Evolutionary conservation across 2,329 filamentous ascomycete species (phyloP).

Genomic region (Microcyclospora pomicola): DNA sequence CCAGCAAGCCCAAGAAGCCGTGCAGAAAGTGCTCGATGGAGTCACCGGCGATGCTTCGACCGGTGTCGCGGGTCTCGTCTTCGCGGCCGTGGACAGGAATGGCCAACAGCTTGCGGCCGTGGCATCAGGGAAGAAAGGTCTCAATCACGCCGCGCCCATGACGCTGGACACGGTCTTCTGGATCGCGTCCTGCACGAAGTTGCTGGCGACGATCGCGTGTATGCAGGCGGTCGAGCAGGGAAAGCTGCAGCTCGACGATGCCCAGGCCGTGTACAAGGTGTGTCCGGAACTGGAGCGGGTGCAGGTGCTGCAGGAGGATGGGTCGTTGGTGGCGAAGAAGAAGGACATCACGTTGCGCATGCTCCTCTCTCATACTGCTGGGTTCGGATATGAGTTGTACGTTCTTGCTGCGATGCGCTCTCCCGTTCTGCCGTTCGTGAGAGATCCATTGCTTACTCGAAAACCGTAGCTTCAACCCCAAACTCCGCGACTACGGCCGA

Average conservation of each 20-base stretch:
- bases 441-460: not conserved
- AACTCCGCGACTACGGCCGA: slow-evolving; percentile 27
- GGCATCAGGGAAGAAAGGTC: slow-evolving; percentile 28
- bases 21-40: slow-evolving; percentile 25
- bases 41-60: slow-evolving; percentile 16
- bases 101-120: slow-evolving; percentile 29
- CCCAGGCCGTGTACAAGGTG: slow-evolving; percentile 25
- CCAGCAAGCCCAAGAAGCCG: slow-evolving; percentile 19
- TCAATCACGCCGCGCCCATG: slow-evolving; percentile 36
- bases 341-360: slow-evolving; percentile 37
- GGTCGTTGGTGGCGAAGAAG: slow-evolving; percentile 28
- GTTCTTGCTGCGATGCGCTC: slow-evolving; percentile 1
- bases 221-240: slow-evolving; percentile 36
- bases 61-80: slow-evolving; percentile 31
- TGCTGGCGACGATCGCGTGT: slow-evolving; percentile 30
- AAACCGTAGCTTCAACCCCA: slow-evolving; percentile 26
- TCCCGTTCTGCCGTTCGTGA: not conserved
- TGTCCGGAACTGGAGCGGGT: slow-evolving; percentile 31
- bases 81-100: slow-evolving; percentile 31
- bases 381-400: slow-evolving; percentile 35
- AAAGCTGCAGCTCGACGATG: slow-evolving; percentile 29
- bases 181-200: slow-evolving; percentile 39
- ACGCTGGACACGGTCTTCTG: slow-evolving; percentile 47
- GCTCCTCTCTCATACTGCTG: slow-evolving; percentile 38
- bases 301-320: slow-evolving; percentile 28